These are phyloP conservation scores for Baudoinia panamericana DNA, from an alignment of 495 filamentous ascomycete genomes.

Conservation along the genomic window DNA sequence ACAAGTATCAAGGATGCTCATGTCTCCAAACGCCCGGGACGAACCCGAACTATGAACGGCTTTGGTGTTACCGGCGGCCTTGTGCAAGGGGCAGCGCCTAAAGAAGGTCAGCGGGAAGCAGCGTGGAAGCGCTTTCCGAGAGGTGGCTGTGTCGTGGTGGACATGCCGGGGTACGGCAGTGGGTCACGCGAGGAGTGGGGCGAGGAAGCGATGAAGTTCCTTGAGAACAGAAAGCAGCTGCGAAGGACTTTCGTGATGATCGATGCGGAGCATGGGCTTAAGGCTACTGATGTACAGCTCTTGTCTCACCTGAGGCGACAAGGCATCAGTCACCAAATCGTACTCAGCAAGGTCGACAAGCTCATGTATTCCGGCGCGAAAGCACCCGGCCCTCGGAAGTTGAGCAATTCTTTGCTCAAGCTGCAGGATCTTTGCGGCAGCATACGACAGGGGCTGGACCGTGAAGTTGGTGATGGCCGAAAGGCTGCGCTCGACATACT, in stretches of 20 bases:
- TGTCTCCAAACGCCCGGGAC: constrained; percentile 59
- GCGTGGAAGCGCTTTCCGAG: constrained; percentile 15
- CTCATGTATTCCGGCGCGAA: constrained; percentile 23
- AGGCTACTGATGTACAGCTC: constrained; percentile 53
- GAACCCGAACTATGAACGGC: constrained; percentile 71
- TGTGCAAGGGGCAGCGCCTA: constrained; percentile 12
- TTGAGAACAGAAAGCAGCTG: constrained; percentile 58
- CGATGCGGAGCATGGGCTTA: constrained; percentile 69
- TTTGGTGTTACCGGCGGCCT: constrained; percentile 55
- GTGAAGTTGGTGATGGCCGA: constrained; percentile 13
- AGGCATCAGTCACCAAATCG: constrained; percentile 58
- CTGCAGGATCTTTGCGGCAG: constrained; percentile 9
- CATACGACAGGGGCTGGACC: constrained; percentile 16
- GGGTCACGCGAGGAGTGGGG: constrained; percentile 71
- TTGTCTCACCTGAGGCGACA: constrained; percentile 49
- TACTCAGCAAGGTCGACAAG: constrained; percentile 72
- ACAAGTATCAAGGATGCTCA: constrained; percentile 37
- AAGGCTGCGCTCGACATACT: constrained; percentile 17
- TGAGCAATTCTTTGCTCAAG: constrained; percentile 6
- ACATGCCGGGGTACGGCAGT: constrained; percentile 91
- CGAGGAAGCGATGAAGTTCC: constrained; percentile 71
- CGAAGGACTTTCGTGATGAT: constrained; percentile 72
- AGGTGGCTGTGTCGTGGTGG: constrained; percentile 54
- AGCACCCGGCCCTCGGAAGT: constrained; percentile 3
- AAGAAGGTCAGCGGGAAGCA: constrained; percentile 29